A percentile compares a stretch with the other conserved stretches of the same genome.
These are phyloP conservation scores for Verticillium albo-atrum DNA, from an alignment of 2,329 filamentous ascomycete species.

Conservation along the genomic window DNA sequence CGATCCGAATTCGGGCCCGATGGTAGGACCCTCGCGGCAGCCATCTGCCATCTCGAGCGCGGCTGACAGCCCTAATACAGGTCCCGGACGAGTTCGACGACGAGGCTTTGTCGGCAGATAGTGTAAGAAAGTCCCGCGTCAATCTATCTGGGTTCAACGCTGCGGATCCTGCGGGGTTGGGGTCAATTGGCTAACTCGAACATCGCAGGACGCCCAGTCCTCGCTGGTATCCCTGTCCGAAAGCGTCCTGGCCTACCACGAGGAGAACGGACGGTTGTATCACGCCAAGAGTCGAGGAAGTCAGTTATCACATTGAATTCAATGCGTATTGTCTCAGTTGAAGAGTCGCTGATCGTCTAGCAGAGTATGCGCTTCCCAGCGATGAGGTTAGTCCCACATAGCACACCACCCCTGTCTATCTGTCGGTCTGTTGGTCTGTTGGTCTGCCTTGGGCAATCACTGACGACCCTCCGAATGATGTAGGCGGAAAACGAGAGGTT, in stretches of 20 bases:
- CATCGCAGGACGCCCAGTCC: not conserved
- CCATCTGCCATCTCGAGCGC: not conserved
- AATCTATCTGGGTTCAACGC: not conserved
- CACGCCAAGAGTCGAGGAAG: conserved; percentile 17
- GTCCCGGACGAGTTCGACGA: not conserved
- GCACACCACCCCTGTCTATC: no score
- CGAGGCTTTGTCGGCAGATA: not conserved
- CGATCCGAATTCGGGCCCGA: not conserved
- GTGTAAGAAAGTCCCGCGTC: not conserved
- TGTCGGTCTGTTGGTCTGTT: no score
- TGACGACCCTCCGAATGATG: not conserved
- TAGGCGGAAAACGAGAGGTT: not conserved
- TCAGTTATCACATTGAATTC: conserved; percentile 3
- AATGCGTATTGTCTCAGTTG: not conserved
- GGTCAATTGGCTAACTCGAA: not conserved
- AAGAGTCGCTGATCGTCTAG: not conserved
- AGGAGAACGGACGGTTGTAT: conserved; percentile 20
- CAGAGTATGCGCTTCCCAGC: not conserved
- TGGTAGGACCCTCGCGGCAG: not conserved
- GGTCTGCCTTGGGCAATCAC: not conserved
- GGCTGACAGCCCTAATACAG: not conserved
- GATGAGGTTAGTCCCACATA: not conserved
- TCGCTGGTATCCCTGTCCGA: conserved; percentile 6
- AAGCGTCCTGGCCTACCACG: conserved; percentile 9
- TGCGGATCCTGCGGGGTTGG: not conserved